phyloP scores from a whole-genome alignment of 2,329 filamentous ascomycete genomes.

The Talaromyces piceae region DNA sequence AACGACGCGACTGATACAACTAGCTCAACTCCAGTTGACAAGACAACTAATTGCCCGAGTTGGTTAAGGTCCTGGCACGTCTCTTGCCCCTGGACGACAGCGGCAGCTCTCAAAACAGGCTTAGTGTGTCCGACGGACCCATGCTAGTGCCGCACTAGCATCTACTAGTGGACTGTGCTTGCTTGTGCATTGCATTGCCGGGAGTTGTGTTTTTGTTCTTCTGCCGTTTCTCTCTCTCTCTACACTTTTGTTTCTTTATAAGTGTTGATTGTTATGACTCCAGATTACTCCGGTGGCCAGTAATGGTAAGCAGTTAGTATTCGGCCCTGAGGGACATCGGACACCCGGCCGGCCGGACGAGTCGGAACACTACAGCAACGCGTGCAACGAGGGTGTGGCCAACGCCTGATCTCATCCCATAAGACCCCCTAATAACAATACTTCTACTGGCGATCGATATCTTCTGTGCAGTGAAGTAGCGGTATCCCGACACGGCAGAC shows the following conservation, averaged over 20 bases:
- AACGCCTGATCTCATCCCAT: no score
- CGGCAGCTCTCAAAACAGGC: not conserved
- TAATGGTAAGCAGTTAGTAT: not conserved
- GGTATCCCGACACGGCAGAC: no score
- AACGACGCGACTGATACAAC: not conserved
- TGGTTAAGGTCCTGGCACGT: not conserved
- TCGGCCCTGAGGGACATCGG: not conserved
- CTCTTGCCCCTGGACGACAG: not conserved
- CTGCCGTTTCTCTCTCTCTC: not conserved
- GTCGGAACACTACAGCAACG: not conserved
- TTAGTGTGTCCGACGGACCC: not conserved
- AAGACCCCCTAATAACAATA: no score
- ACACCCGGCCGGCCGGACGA: not conserved
- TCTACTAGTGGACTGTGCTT: not conserved
- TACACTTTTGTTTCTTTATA: not conserved
- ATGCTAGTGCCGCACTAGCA: not conserved
- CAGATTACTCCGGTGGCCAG: no score
- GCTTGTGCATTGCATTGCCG: not conserved
- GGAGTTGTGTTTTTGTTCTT: not conserved
- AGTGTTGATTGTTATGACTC: no score
- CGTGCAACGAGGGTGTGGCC: not conserved
- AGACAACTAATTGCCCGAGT: not conserved
- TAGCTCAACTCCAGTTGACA: not conserved
- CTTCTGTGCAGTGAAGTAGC: no score
- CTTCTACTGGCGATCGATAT: no score